Evolutionary conservation across 805 yeast species (phyloP).

Genomic region (Wickerhamomyces silvicola): DNA sequence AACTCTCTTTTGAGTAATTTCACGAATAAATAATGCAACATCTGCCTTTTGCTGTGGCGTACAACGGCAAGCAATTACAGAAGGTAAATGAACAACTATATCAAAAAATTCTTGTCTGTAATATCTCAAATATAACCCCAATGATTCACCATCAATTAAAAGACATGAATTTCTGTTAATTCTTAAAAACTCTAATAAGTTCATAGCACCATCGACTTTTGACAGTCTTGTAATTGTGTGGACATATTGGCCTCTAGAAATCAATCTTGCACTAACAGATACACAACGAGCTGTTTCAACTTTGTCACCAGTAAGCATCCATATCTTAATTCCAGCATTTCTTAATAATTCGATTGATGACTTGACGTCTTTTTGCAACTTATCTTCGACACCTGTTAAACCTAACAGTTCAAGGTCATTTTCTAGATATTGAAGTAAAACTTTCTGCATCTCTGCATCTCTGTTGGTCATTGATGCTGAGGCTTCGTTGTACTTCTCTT

Average conservation of each 20-base stretch:
- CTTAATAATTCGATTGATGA: conserved; percentile 85
- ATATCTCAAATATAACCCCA: conserved; percentile 59
- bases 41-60: conserved; percentile 99
- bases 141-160: conserved; percentile 89
- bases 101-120: conserved; percentile 69
- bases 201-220: conserved; percentile 57
- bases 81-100: conserved; percentile 72
- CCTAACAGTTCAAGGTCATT: conserved; percentile 81
- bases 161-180: conserved; percentile 60
- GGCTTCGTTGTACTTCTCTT: conserved; percentile 61
- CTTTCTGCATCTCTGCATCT: conserved; percentile 65
- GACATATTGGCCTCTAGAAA: conserved; percentile 89
- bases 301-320: conserved; percentile 99
- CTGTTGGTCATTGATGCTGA: conserved; percentile 74
- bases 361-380: conserved; percentile 85
- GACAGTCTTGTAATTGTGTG: conserved; percentile 71
- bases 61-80: conserved; percentile 97
- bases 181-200: conserved; percentile 65
- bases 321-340: conserved; percentile 94
- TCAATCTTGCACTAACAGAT: conserved; percentile 89
- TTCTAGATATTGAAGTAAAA: conserved; percentile 66
- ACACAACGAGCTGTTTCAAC: conserved; percentile 98
- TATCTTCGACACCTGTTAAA: conserved; percentile 95
- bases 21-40: conserved; percentile 74
- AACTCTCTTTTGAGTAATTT: conserved; percentile 78